phyloP scores from a whole-genome alignment of 2,329 filamentous ascomycete genomes.

The Biscogniauxia mediterranea region DNA sequence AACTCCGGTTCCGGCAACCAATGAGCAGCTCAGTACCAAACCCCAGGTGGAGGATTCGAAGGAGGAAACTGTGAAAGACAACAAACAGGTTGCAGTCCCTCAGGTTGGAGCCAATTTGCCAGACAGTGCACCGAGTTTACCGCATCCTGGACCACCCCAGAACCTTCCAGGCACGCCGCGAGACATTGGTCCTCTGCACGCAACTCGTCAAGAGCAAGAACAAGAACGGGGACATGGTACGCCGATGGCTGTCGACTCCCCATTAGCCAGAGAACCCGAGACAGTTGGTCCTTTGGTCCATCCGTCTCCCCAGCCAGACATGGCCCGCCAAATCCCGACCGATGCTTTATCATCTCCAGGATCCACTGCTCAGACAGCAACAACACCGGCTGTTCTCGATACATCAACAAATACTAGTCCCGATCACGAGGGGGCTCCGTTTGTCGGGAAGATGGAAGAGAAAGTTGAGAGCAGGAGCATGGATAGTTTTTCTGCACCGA shows the following conservation, averaged over 20 bases:
- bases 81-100: conserved; percentile 4
- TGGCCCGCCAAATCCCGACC: conserved; percentile 30
- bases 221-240: conserved; percentile 2
- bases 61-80: conserved; percentile 4
- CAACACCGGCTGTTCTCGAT: conserved; percentile 67
- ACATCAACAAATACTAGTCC: conserved; percentile 73
- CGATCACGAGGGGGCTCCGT: conserved; percentile 63
- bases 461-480: conserved; percentile 35
- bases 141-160: conserved; percentile 6
- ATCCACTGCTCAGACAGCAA: conserved; percentile 71
- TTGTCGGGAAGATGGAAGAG: conserved; percentile 46
- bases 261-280: conserved; percentile 15
- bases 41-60: neutral
- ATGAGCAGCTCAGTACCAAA: conserved; percentile 8
- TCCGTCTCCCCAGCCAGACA: conserved; percentile 36
- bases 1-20: conserved; percentile 4
- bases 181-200: neutral
- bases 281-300: conserved; percentile 30
- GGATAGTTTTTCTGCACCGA: conserved; percentile 13
- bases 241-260: conserved; percentile 17
- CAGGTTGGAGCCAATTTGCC: conserved; percentile 2
- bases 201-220: conserved; percentile 5
- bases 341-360: conserved; percentile 54
- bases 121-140: neutral
- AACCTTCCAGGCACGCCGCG: conserved; percentile 1